Percentiles rank a stretch among this genome's conserved stretches.
Evolutionary conservation across 225 moss, liverwort and hornwort species (phyloP).

Genomic region (Sphagnum contortum): DNA sequence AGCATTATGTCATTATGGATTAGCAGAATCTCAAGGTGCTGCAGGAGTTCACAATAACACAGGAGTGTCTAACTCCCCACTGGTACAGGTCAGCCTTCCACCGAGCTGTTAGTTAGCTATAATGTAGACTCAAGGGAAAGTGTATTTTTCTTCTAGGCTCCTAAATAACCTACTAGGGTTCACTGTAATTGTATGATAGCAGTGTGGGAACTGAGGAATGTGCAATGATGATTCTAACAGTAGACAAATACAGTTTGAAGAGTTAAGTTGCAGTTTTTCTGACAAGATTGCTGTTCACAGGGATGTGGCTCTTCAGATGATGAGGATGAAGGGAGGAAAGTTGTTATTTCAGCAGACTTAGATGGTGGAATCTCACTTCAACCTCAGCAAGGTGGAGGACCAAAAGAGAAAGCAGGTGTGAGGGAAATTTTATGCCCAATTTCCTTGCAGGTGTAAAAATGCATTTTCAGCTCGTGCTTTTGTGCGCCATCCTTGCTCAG

Average conservation of each 20-base stretch:
- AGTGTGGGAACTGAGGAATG: too few relatives aligned
- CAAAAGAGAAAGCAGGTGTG: slow-evolving; percentile 50
- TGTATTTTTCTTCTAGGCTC: too few relatives aligned
- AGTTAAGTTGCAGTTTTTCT: neutral
- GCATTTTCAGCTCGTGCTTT: too few relatives aligned
- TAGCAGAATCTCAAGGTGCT: slow-evolving; percentile 43
- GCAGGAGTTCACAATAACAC: slow-evolving; percentile 26
- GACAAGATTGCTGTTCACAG: slow-evolving; percentile 22
- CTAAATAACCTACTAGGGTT: too few relatives aligned
- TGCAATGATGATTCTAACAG: too few relatives aligned
- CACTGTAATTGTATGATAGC: too few relatives aligned
- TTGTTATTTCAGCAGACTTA: slow-evolving; percentile 23
- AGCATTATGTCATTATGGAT: slow-evolving; percentile 71
- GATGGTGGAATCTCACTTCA: slow-evolving; percentile 37
- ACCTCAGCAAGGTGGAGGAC: slow-evolving; percentile 27
- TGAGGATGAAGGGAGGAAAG: slow-evolving; percentile 33
- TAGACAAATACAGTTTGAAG: neutral
- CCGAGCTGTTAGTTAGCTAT: too few relatives aligned
- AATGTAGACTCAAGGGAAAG: too few relatives aligned
- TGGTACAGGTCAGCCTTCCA: too few relatives aligned
- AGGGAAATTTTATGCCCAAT: too few relatives aligned
- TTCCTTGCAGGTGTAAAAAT: too few relatives aligned
- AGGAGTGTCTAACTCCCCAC: neutral
- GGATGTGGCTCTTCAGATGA: slow-evolving; percentile 60
- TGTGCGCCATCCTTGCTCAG: too few relatives aligned